Conservation (phyloP, 768 basidiomycete genomes). For the Mycena olivaceomarginata region DNA sequence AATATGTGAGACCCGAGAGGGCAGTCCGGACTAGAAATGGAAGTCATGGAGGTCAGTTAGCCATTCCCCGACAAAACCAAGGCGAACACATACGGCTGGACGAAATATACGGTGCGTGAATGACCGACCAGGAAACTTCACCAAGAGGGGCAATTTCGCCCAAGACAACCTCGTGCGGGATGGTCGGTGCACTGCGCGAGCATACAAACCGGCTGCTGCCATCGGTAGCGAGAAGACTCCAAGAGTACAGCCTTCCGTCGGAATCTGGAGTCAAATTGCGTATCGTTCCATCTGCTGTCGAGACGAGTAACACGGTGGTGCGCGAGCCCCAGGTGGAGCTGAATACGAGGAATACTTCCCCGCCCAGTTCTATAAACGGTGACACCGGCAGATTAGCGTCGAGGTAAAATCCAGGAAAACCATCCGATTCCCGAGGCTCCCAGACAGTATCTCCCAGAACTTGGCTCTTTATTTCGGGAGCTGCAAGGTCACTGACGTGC, state of each 20-base stretch:
- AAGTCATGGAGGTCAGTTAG: not conserved
- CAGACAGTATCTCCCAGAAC: slow-evolving; percentile 65
- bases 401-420: slow-evolving; percentile 81
- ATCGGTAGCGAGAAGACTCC: slow-evolving; percentile 73
- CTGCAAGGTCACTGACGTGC: slow-evolving; percentile 61
- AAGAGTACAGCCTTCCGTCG: slow-evolving; percentile 64
- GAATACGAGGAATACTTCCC: slow-evolving; percentile 58
- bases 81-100: slow-evolving; percentile 58
- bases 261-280: slow-evolving; percentile 64
- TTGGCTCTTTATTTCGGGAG: slow-evolving; percentile 36
- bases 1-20: slow-evolving; percentile 62
- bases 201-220: slow-evolving; percentile 65
- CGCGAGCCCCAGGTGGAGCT: slow-evolving; percentile 75
- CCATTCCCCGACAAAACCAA: not conserved
- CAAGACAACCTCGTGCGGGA: slow-evolving; percentile 70
- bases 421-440: slow-evolving; percentile 55
- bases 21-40: slow-evolving; percentile 61
- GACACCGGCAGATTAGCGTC: slow-evolving; percentile 62
- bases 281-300: slow-evolving; percentile 62
- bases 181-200: slow-evolving; percentile 67
- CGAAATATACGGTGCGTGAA: slow-evolving; percentile 65
- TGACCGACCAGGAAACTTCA: slow-evolving; percentile 57
- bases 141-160: slow-evolving; percentile 57
- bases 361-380: slow-evolving; percentile 59
- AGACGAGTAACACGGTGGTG: slow-evolving; percentile 68